phyloP scores from a whole-genome alignment of 2,329 filamentous ascomycete species.

The Arthrinium phaeospermum region DNA sequence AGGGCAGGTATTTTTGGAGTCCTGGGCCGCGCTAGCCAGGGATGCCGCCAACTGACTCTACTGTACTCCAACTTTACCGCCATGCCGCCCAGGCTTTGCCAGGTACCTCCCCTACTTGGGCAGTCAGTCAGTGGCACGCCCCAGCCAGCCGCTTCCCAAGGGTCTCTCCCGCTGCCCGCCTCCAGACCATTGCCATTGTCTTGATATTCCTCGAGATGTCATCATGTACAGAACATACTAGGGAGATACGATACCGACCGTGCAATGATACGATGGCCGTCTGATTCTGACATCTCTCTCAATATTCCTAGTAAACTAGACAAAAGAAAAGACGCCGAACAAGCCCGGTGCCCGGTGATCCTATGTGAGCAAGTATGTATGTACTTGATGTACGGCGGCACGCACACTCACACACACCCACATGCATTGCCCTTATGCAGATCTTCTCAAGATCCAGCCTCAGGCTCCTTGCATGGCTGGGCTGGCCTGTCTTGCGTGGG shows the following conservation, averaged over 20 bases:
- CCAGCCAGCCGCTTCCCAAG: neutral
- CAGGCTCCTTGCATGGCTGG: neutral
- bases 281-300: neutral
- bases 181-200: neutral
- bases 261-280: neutral
- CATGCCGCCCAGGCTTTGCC: no score
- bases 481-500: neutral
- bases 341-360: neutral
- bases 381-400: neutral
- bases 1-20: conserved; percentile 13
- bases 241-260: neutral
- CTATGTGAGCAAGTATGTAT: neutral
- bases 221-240: neutral
- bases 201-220: neutral
- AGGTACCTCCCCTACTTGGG: neutral
- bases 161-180: neutral
- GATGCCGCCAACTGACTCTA: neutral
- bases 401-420: neutral
- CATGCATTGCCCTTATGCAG: neutral
- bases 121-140: neutral
- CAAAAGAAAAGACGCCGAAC: neutral
- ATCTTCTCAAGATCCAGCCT: conserved; percentile 13
- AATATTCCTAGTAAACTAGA: neutral
- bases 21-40: conserved; percentile 1
- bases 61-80: neutral